These are phyloP conservation scores for Pharnaceum exiguum DNA, from an alignment of 148 eudicot species.

Conservation along the genomic window DNA sequence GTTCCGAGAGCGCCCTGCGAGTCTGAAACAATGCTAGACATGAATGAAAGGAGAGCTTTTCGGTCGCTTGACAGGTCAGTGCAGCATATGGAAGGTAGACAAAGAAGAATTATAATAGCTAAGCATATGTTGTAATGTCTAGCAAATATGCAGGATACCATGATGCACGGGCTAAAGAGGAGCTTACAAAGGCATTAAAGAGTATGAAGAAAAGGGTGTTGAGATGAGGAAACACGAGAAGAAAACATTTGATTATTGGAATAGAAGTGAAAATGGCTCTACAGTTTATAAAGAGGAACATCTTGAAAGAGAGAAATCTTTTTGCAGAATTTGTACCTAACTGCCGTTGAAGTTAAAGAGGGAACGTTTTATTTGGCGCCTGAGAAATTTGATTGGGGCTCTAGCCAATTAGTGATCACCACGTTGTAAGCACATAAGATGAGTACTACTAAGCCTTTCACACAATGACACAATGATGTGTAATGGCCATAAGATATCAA, in stretches of 20 bases:
- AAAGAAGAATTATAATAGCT: conserved; percentile 27
- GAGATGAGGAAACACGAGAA: conserved; percentile 4
- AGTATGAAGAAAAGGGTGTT: background rate
- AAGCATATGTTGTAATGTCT: conserved; percentile 31
- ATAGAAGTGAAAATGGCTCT: background rate
- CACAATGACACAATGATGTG: too few species aligned
- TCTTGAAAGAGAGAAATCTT: background rate
- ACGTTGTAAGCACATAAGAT: background rate
- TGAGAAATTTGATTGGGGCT: conserved; percentile 13
- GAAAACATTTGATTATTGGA: background rate
- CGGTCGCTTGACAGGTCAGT: conserved; percentile 37
- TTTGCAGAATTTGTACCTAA: conserved; percentile 50
- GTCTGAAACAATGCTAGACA: conserved; percentile 41
- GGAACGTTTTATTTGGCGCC: conserved; percentile 46
- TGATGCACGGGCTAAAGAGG: conserved; percentile 8
- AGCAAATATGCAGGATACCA: conserved; percentile 34
- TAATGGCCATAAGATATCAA: too few species aligned
- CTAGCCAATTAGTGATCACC: conserved; percentile 3
- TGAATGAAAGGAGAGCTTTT: conserved; percentile 49
- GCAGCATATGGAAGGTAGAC: conserved; percentile 20
- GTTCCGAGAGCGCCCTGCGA: conserved; percentile 37
- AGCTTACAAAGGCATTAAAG: conserved; percentile 2
- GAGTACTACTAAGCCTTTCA: background rate
- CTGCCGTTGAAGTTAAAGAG: conserved; percentile 44
- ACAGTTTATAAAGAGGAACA: conserved; percentile 9